Evolutionary conservation across 2,329 filamentous ascomycete genomes (phyloP).

Genomic region (Diaporthe eres): DNA sequence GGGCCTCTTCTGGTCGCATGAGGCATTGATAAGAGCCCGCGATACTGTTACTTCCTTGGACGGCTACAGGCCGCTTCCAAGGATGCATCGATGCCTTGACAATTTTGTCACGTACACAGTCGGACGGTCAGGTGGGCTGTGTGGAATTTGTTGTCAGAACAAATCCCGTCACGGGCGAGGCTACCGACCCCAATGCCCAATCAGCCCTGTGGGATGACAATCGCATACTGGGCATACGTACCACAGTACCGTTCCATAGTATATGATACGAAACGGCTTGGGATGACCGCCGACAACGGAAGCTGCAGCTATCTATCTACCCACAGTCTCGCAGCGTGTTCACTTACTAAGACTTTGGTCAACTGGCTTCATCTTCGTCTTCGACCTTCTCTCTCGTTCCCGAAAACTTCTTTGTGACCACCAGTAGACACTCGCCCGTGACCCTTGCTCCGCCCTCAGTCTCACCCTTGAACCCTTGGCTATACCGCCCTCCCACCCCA

Average conservation of each 20-base stretch:
- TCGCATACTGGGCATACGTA: constrained; percentile 6
- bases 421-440: neutral
- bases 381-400: neutral
- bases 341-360: constrained; percentile 3
- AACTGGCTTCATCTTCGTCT: constrained; percentile 1
- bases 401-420: neutral
- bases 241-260: neutral
- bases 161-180: constrained; percentile 24
- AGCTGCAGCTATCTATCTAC: constrained; percentile 21
- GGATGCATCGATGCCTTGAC: constrained; percentile 20
- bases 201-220: constrained; percentile 16
- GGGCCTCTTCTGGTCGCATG: constrained; percentile 4
- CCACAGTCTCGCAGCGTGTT: constrained; percentile 8
- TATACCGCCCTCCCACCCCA: neutral
- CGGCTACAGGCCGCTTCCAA: neutral
- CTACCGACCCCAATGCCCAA: constrained; percentile 6
- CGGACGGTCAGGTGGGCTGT: neutral
- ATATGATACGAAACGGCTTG: constrained; percentile 1
- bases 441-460: neutral
- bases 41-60: constrained; percentile 12
- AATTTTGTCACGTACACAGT: neutral
- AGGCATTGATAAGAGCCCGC: neutral
- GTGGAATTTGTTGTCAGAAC: constrained; percentile 30
- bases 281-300: constrained; percentile 26
- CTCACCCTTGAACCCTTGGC: neutral